Evolutionary conservation across 177 flowering plant genomes (phyloP).

Genomic region (Vitis hybrid): DNA sequence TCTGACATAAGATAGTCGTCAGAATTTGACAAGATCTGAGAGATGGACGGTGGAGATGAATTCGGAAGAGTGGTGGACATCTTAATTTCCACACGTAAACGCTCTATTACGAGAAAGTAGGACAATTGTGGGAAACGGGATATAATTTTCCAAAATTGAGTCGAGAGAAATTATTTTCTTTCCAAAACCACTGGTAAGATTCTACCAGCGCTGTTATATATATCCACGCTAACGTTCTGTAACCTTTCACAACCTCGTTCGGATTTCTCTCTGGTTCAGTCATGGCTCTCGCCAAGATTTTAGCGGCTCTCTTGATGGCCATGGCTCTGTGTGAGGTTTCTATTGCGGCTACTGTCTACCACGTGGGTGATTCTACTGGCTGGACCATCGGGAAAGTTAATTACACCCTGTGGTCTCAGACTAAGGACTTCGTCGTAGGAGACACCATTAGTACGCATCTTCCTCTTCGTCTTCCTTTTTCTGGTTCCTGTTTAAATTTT

Average conservation of each 20-base stretch:
- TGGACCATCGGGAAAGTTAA: slow-evolving; percentile 19
- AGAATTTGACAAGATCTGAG: no score
- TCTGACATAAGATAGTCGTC: no score
- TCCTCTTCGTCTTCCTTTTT: background rate
- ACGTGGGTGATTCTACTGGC: slow-evolving; percentile 29
- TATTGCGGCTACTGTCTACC: slow-evolving; percentile 9
- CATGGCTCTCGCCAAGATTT: slow-evolving; percentile 1
- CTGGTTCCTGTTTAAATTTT: background rate
- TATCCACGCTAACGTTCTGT: background rate
- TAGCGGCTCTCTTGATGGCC: background rate
- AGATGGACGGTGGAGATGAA: no score
- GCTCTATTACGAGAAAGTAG: background rate
- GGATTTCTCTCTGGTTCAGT: background rate
- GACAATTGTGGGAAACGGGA: background rate
- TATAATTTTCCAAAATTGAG: background rate
- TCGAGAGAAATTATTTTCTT: background rate
- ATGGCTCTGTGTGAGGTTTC: background rate
- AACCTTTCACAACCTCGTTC: background rate
- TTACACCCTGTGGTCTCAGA: slow-evolving; percentile 20
- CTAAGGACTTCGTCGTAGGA: slow-evolving; percentile 4
- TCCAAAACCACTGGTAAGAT: background rate
- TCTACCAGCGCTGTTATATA: background rate
- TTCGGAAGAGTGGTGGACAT: no score
- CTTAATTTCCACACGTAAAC: no score
- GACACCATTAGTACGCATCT: slow-evolving; percentile 7